These are phyloP conservation scores for Fusarium sp. DNA, from an alignment of 2,329 filamentous ascomycete species.

Conservation along the genomic window DNA sequence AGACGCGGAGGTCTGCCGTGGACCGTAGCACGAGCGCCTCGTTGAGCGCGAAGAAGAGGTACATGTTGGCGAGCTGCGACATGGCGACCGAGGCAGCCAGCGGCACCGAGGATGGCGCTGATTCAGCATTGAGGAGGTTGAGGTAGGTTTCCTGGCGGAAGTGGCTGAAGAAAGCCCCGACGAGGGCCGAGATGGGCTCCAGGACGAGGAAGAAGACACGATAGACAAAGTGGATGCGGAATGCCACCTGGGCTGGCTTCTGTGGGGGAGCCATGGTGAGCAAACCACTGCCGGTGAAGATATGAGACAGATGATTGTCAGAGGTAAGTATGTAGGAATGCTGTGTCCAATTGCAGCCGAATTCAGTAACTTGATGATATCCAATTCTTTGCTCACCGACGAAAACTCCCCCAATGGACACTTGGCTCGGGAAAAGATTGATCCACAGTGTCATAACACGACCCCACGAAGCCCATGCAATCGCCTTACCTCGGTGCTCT, in stretches of 20 bases:
- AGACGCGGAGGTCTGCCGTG: slow-evolving; percentile 78
- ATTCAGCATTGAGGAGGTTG: slow-evolving; percentile 71
- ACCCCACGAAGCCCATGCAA: slow-evolving; percentile 25
- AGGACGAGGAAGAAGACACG: slow-evolving; percentile 82
- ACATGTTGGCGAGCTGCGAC: slow-evolving; percentile 84
- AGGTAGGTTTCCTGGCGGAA: slow-evolving; percentile 72
- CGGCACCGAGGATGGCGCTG: slow-evolving; percentile 63
- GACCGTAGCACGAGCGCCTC: slow-evolving; percentile 82
- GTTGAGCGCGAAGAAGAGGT: slow-evolving; percentile 83
- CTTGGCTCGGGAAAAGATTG: slow-evolving; percentile 46
- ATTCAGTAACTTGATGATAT: slow-evolving; percentile 22
- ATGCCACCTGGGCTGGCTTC: slow-evolving; percentile 50
- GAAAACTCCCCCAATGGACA: slow-evolving; percentile 31
- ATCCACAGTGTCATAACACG: slow-evolving; percentile 36
- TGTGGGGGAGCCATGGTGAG: slow-evolving; percentile 46
- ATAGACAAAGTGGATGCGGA: slow-evolving; percentile 74
- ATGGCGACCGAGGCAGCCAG: slow-evolving; percentile 76
- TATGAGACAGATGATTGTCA: not conserved
- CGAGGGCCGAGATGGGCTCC: slow-evolving; percentile 72
- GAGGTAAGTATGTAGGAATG: slow-evolving; percentile 11
- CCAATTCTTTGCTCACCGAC: not conserved
- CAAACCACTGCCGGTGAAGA: not conserved
- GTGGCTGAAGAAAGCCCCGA: slow-evolving; percentile 68
- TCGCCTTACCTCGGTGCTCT: slow-evolving; percentile 5
- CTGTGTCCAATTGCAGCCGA: not conserved